Evolutionary conservation across 1,284 basidiomycete species (phyloP), one percentile per base, ranked within the genome.

Genomic region (Polyporus tsugae): DNA sequence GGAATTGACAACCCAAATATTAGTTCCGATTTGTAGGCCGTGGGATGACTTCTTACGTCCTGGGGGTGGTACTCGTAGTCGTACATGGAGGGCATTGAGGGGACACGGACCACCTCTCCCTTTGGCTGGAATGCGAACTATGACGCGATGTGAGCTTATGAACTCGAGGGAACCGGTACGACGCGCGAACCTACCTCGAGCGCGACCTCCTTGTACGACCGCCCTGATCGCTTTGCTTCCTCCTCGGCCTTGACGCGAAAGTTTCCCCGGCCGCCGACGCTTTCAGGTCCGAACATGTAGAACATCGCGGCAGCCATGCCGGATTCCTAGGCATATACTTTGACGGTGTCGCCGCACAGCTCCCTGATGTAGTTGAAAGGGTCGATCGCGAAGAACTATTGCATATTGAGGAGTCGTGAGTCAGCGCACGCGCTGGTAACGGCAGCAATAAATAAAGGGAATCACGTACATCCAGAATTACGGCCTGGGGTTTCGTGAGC

Each of bases 11-110:
- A 49, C 15, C 6, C 19, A 22, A 22, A 4, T 11, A 36, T 62
- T 0, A 62, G 46, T 68, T 68, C 68, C 71, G 36, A 7, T 6
- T 17, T 15, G 29, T n/a, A 19, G 2, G 1, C 5, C 5, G 15
- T n/a, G 7, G n/a, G 15, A 13, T 25, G 13, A 13, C 36, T 0
- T 62, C 74, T 42, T 53, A 75, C 74, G 1, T 70, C 69, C 41
- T 77, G 75, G 7, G 76, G 73, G 13, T 63, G 55, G 19, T 62
- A 53, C 62, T 77, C 76, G 36, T 75, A 63, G 60, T 76, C 73
- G 55, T 75, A 73, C 67, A 76, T 73, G 0, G 71, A 67, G 19
- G 75, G 71, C 36, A 76, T 49, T 2, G 70, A 73, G 0, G 75
- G 74, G 10, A 75, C 60, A 0, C 60, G 52, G 0, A 75, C 44